Evolutionary conservation across 345 rosid species (phyloP).

Genomic region (Sonneratia caseolaris): DNA sequence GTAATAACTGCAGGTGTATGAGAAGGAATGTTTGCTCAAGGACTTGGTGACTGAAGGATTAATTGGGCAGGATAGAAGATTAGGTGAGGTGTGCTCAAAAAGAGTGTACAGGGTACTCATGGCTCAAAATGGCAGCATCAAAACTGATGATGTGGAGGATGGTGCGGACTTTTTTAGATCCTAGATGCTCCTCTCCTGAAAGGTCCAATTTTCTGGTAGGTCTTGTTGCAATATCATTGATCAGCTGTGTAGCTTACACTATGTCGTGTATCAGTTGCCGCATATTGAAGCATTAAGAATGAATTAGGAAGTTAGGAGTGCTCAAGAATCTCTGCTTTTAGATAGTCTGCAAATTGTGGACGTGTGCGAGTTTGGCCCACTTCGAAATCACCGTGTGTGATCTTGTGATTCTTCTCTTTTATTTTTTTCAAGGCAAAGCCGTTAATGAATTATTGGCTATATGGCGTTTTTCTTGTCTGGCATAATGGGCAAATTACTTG

Average conservation of each 20-base stretch:
- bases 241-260: background rate
- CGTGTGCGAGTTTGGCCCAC: too few species aligned
- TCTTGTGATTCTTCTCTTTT: background rate
- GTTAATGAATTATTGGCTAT: too few species aligned
- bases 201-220: background rate
- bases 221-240: background rate
- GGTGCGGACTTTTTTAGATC: constrained; percentile 73
- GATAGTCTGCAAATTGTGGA: too few species aligned
- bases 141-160: constrained; percentile 74
- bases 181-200: background rate
- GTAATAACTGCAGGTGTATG: constrained; percentile 50
- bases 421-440: background rate
- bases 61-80: constrained; percentile 53
- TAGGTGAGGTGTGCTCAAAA: constrained; percentile 83
- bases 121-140: constrained; percentile 60
- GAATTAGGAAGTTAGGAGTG: background rate
- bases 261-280: background rate
- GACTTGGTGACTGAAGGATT: constrained; percentile 67
- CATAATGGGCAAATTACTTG: too few species aligned
- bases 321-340: too few species aligned
- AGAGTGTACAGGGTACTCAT: constrained; percentile 75
- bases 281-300: background rate
- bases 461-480: too few species aligned
- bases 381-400: too few species aligned
- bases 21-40: constrained; percentile 77